Evolutionary conservation across 495 filamentous ascomycete species (phyloP), one percentile per base, ranked within the genome.

Genomic region (Hypoxylon cercidicola): DNA sequence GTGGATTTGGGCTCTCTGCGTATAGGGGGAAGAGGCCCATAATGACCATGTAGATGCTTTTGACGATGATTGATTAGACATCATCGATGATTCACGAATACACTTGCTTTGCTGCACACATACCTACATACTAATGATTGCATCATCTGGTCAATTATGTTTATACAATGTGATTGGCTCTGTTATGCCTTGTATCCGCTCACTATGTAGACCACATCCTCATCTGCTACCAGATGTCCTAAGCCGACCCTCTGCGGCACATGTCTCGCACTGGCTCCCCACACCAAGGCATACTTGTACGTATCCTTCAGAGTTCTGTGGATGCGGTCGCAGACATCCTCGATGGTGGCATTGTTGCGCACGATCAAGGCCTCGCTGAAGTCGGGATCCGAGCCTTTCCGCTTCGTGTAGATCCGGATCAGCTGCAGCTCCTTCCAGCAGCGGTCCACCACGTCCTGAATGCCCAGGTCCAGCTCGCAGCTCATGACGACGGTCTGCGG

Each of bases 141-240:
- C 16, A 7, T 28, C 25, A 28, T 28, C 5, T n/a, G 19, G 41
- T 44, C 48, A 20, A 50, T 53, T 44, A 30, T 34, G 25, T 18
- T 43, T 40, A 28, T 34, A 28, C 40, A 30, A 55, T 53, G 21
- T 28, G 28, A 56, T 62, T 47, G 32, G 13, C 49, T 18, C 18
- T 53, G 50, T 68, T 79, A 86, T 13, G 82, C 83, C 68, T 82
- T 84, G 71, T 81, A 93, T 69, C 88, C 90, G 50, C 88, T 90
- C n/a, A 97, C 91, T 74, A 99, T 97, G 66, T 90, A 93, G 56
- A 99, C 93, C 45, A 99, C 96, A 82, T 99, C 96, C 79, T 97
- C 96, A 71, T 99, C 96, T 1, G 89, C 82, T 57, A 99, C 93
- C 39, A 85, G 64, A 85, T 99, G 96, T 8, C 84, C 81, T 72